Evolutionary conservation across 176 grass and related monocot species (phyloP).

Genomic region (Cenchrus purpureus): DNA sequence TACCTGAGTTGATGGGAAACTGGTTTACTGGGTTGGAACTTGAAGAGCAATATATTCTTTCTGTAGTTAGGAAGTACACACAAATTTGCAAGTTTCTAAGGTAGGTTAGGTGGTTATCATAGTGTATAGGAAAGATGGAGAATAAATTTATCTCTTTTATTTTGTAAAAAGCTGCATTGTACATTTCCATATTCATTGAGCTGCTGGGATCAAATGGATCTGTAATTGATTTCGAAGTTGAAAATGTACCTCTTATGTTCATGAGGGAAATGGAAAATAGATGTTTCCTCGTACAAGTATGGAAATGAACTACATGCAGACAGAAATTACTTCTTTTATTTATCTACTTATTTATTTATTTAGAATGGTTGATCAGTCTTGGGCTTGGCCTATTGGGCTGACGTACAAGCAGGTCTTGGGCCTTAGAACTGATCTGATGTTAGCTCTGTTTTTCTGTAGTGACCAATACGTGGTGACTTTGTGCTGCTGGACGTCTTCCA

Average conservation of each 20-base stretch:
- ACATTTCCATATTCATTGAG: not conserved
- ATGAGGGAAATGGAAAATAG: not conserved
- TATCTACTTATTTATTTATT: not conserved
- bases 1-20: constrained; percentile 63
- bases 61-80: constrained; percentile 16
- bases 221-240: constrained; percentile 4
- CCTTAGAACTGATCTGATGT: no score
- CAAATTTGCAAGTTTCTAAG: constrained; percentile 7
- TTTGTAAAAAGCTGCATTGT: constrained; percentile 1
- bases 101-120: constrained; percentile 35
- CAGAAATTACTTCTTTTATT: no score
- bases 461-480: no score
- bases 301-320: not conserved
- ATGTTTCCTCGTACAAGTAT: not conserved
- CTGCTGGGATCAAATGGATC: not conserved
- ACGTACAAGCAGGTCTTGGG: no score
- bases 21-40: not conserved
- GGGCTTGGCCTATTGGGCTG: no score
- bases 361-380: not conserved
- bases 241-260: not conserved
- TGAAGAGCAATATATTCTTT: not conserved
- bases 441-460: no score
- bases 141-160: constrained; percentile 35
- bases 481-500: no score
- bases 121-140: constrained; percentile 46